Evolutionary conservation across 108 stramenopile genomes (phyloP).

Genomic region (Fistulifera solaris): DNA sequence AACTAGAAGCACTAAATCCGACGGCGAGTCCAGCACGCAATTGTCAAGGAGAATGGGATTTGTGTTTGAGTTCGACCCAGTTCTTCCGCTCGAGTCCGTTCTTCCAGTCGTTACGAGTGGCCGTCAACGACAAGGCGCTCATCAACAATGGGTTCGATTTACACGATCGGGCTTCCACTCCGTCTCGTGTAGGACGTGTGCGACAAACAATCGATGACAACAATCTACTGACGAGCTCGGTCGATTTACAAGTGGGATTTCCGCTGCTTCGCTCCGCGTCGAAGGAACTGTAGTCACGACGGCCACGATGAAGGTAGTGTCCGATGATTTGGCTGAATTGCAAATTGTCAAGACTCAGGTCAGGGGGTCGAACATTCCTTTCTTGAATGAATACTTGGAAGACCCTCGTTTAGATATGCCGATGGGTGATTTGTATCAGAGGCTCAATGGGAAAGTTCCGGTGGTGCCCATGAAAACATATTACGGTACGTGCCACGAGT

Average conservation of each 20-base stretch:
- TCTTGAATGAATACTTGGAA: conserved; percentile 63
- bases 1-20: conserved; percentile 75
- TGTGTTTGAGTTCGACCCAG: conserved; percentile 67
- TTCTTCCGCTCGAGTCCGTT: conserved; percentile 76
- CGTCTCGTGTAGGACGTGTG: conserved; percentile 61
- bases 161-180: conserved; percentile 65
- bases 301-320: conserved; percentile 42
- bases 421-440: conserved; percentile 57
- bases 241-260: conserved; percentile 69
- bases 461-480: conserved; percentile 25
- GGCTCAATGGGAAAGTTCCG: conserved; percentile 44
- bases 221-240: conserved; percentile 41
- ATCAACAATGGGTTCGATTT: conserved; percentile 66
- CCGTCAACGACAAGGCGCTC: conserved; percentile 44
- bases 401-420: conserved; percentile 58
- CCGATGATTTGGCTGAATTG: conserved; percentile 59
- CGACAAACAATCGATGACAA: conserved; percentile 51
- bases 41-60: conserved; percentile 77
- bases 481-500: conserved; percentile 3
- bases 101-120: conserved; percentile 56
- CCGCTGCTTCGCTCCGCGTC: conserved; percentile 56
- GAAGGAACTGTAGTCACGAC: conserved; percentile 69
- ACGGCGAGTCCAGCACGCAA: conserved; percentile 59
- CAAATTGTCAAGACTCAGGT: conserved; percentile 53
- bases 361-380: conserved; percentile 70